Evolutionary conservation across 306 rosid species (phyloP).

Genomic region (Geum urbanum): DNA sequence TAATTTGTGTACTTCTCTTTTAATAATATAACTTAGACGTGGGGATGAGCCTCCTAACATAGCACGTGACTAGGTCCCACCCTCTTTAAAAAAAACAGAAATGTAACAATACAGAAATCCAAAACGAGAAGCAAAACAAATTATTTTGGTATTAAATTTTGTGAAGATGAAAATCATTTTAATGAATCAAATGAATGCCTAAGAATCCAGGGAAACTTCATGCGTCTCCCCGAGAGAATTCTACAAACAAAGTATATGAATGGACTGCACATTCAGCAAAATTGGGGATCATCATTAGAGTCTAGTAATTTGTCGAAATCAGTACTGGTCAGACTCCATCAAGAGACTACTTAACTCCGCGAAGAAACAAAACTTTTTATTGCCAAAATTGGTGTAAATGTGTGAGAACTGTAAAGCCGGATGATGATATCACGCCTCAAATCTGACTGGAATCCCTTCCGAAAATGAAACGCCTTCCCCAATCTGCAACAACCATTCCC

Average conservation of each 20-base stretch:
- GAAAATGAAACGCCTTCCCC: constrained; percentile 70
- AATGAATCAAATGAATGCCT: neutral
- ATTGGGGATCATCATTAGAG: neutral
- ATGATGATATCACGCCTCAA: constrained; percentile 32
- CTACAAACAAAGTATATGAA: neutral
- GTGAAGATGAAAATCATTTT: neutral
- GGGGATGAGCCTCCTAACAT: too few relatives aligned
- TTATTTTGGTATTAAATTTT: neutral
- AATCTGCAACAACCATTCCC: constrained; percentile 77
- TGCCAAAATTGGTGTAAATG: neutral
- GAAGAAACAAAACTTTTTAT: neutral
- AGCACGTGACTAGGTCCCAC: too few relatives aligned
- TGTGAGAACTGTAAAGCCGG: constrained; percentile 11
- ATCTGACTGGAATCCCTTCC: constrained; percentile 89
- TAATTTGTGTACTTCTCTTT: too few relatives aligned
- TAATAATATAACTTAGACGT: too few relatives aligned
- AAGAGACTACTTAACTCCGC: neutral
- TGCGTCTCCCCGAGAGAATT: neutral
- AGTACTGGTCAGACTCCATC: neutral
- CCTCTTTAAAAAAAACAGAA: too few relatives aligned
- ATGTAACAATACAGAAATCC: neutral
- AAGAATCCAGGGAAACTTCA: neutral
- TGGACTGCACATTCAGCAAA: neutral
- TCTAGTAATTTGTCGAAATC: neutral
- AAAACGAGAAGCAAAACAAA: neutral